phyloP scores from a whole-genome alignment of 345 rosid genomes.

The Eucalyptus polybractea region DNA sequence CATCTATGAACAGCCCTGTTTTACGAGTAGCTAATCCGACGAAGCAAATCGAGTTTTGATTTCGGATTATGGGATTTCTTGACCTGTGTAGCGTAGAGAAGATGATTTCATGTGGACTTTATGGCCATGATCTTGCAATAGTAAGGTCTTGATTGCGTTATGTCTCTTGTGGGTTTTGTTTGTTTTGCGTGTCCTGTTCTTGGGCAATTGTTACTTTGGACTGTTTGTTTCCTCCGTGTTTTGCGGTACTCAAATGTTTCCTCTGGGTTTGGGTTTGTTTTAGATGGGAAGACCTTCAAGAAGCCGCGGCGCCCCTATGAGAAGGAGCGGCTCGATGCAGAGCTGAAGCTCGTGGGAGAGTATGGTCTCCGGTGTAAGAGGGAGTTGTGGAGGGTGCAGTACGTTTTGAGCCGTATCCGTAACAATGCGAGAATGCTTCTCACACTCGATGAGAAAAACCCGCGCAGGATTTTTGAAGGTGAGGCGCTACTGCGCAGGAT shows the following conservation, averaged over 20 bases:
- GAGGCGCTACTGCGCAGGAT: constrained; percentile 41
- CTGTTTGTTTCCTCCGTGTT: background rate
- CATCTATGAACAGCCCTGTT: background rate
- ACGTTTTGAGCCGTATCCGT: constrained; percentile 32
- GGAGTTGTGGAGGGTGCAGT: constrained; percentile 52
- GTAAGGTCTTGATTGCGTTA: background rate
- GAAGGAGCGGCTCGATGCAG: constrained; percentile 47
- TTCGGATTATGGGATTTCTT: background rate
- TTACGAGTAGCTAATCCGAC: background rate
- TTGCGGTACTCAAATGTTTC: background rate
- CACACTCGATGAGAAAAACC: constrained; percentile 45
- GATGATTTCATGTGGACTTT: background rate
- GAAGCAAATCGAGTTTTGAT: background rate
- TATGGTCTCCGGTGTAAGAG: constrained; percentile 43
- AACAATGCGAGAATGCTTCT: constrained; percentile 47
- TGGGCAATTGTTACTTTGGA: background rate
- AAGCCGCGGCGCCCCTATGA: constrained; percentile 43
- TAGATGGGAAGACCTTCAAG: constrained; percentile 52
- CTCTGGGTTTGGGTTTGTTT: background rate
- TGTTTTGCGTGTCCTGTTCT: background rate
- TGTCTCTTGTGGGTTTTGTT: background rate
- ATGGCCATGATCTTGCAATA: background rate
- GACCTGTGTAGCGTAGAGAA: background rate
- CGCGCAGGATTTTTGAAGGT: constrained; percentile 34
- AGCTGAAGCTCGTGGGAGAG: constrained; percentile 40